Evolutionary conservation across 2,329 filamentous ascomycete genomes (phyloP), one percentile per base, ranked within the genome.

Genomic region (Hymenoscyphus linearis): DNA sequence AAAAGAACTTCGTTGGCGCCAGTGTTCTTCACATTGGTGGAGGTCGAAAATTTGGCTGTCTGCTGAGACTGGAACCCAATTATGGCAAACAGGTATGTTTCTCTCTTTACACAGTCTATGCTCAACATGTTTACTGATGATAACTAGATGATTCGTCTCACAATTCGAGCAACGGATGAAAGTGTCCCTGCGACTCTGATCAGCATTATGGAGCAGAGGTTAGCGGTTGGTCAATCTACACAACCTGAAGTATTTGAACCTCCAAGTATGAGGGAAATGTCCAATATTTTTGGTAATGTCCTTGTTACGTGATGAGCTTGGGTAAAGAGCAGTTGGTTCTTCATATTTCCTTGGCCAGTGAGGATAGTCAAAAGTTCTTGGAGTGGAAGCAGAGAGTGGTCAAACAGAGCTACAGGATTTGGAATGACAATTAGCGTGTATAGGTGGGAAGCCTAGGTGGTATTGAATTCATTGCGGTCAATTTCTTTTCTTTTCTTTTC

Each of bases 61-160:
- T 99, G 73, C 78, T 99, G 80, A 84, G 95, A 72, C 77, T 99
- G 77, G 95, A 99, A 81, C 95, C 95, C 64, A 99, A 99, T 77
- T 93, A 93, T 72, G 83, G 85, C 66, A 93, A 89, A 66, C 90
- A 91, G 85, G 95, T 97, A 82, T 78, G 87, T 77, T 14, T 36
- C 40, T 52, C 26, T 50, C n/a, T 47, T 10, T 25, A 2, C 10
- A 7, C 31, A 7, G 4, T 47, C 14, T 22, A 7, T 47, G 37
- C 18, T 22, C 3, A 10, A 10, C 55, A 58, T 12, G 16, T 37
- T 60, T 71, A 52, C 64, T 67, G 58, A 66, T 62, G 68, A 65
- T 31, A 36, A 64, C 7, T 68, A 97, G 95, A 97, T 97, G 91
- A 90, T 96, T 70, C 93, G 95, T 58, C 81, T 98, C 63, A 99